Base-by-base conservation (phyloP, 495 filamentous ascomycete genomes). In the Penicillium pulvis region DNA sequence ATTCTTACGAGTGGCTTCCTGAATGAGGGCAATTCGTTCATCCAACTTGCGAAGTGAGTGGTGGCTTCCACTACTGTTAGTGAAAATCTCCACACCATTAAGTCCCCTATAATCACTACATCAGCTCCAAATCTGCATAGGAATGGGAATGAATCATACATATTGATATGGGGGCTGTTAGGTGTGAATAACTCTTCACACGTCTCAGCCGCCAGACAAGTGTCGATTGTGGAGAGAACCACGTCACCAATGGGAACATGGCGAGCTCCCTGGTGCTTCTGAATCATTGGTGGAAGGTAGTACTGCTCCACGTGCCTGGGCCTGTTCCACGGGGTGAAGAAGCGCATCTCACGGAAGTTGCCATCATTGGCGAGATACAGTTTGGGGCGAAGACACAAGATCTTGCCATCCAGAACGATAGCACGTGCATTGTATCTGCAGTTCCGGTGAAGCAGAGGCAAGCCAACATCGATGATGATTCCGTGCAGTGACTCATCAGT, bases 101-200 rank as follows among this genome's bases (percentile, higher is more conserved):
- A 58, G 49, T 16, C 56, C 56, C 56, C 56, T 58, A 43, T 2
- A 23, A 63, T 17, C 26, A 60, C 17, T 63, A 14, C 0, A 2
- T 17, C 20, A 49, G 46, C 46, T 2, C 17, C 8, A 7, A 19
- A 30, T 5, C 24, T 16, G 2, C 16, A 10, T 14, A 6, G 2
- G 14, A 2, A n/a, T 23, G 16, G 3, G 0, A 8, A 23, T 16
- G 12, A 10, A 43, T 23, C 20, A 16, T 20, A 36, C 53, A 51
- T 41, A n/a, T 50, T 47, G 30, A 23, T 49, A 23, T 20, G 41
- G 9, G 58, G 48, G 30, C 74, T 79, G 57, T 80, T 75, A 4
- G 88, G 87, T 2, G 86, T 89, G 53, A 90, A 92, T 4, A 91
- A 74, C 68, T 92, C 89, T 66, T 91, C 88, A 59, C 89, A 91